Base-by-base conservation (phyloP, 2,329 filamentous ascomycete species). In the Fusarium piperis region DNA sequence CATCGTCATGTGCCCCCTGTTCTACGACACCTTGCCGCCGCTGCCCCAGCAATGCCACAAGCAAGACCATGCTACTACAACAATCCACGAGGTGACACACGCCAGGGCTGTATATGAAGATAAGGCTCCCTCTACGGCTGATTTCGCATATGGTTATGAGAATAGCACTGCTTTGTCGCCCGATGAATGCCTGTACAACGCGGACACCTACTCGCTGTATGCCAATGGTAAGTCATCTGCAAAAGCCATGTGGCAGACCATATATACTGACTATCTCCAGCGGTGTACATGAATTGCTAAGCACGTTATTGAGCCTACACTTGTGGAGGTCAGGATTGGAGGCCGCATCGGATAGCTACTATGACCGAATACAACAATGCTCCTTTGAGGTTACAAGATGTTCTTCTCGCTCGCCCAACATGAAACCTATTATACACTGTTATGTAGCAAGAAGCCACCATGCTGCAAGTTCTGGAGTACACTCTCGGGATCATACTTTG, bases 21-120 rank as follows among this genome's bases (percentile, higher is more conserved):
- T 72, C 28, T 74, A 74, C 30, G 38, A 67, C 0, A 69, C 59
- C 2, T 38, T 53, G n/a, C 71, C 71, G 0, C 52, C 68, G 3
- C 18, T 74, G 0, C 72, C 72, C 0, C 12, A 59, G 13, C 35
- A 30, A 28, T 74, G 72, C 15, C 72, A 74, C n/a, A 74, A 66
- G 44, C 71, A 74, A 11, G 71, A 74, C n/a, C 72, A 74, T 2
- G 72, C 72, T 2, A 70, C 68, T 1, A 74, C 72, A 0, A 70
- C 59, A 0, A 68, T 74, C 3, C 72, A 74, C 10, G 72, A 74
- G 28, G 72, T 74, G 71, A 74, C 72, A 1, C 72, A 74, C 36
- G 71, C 68, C 1, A 52, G 71, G 28, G 51, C 68, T 8, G 63
- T 74, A 2, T 74, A 56, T 57, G 65, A 71, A 23, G 38, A 70